A percentile compares a stretch with the other conserved stretches of the same genome.
phyloP scores from a whole-genome alignment of 495 filamentous ascomycete genomes.

The Penicillium paxilli region DNA sequence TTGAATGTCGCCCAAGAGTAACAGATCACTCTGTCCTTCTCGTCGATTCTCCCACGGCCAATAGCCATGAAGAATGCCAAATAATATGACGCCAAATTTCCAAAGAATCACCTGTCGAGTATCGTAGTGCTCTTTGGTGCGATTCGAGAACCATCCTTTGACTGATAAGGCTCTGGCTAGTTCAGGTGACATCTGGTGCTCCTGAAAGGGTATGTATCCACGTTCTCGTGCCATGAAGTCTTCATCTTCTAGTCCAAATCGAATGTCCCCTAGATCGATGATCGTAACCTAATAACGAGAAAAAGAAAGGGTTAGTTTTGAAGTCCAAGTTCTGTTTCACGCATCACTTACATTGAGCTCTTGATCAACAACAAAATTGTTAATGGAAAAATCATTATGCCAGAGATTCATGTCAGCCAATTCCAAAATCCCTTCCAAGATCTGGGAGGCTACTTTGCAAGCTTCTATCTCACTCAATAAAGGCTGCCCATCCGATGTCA shows the following conservation, averaged over 20 bases:
- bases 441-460: slow-evolving; percentile 26
- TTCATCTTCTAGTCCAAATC: slow-evolving; percentile 14
- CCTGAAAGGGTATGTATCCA: slow-evolving; percentile 15
- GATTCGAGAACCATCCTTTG: not conserved
- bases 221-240: not conserved
- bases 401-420: slow-evolving; percentile 26
- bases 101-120: slow-evolving; percentile 11
- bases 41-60: slow-evolving; percentile 25
- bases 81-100: slow-evolving; percentile 22
- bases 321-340: not conserved
- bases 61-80: slow-evolving; percentile 26
- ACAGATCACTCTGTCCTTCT: not conserved
- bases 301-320: not conserved
- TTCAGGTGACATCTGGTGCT: slow-evolving; percentile 26
- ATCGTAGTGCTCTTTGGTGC: slow-evolving; percentile 7
- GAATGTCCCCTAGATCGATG: slow-evolving; percentile 20
- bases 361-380: slow-evolving; percentile 26
- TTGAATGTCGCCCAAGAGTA: not conserved
- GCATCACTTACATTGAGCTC: slow-evolving; percentile 21
- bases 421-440: slow-evolving; percentile 21
- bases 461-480: slow-evolving; percentile 19
- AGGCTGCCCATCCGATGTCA: slow-evolving; percentile 7
- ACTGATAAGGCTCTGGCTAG: slow-evolving; percentile 6
- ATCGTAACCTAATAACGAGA: slow-evolving; percentile 5
- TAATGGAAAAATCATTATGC: slow-evolving; percentile 23